Conservation (phyloP, 2,329 filamentous ascomycete genomes). For the Cercospora sojina region DNA sequence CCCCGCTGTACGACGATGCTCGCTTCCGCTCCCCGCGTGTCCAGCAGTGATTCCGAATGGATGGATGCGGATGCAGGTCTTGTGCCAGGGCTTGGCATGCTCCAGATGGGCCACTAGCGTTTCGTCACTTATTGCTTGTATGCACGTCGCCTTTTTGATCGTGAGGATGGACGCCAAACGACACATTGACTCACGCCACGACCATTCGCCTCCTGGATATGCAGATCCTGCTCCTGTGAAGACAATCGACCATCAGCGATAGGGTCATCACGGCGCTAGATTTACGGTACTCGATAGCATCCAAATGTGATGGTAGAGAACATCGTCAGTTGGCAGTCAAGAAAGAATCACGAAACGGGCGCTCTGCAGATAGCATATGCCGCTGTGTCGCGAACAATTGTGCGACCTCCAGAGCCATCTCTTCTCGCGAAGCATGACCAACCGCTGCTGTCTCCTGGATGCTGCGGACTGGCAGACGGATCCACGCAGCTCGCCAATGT, state of each 20-base stretch:
- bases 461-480: not conserved
- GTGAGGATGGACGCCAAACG: not conserved
- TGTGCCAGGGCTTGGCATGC: not conserved
- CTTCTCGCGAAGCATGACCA: not conserved
- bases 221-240: not conserved
- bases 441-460: not conserved
- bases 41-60: not conserved
- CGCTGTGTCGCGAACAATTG: not conserved
- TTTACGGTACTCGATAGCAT: too few relatives aligned
- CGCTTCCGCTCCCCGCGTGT: not conserved
- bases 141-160: conserved; percentile 3
- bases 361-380: not conserved
- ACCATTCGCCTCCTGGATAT: not conserved
- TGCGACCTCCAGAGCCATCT: not conserved
- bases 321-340: not conserved
- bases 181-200: not conserved
- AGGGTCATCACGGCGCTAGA: not conserved
- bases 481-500: not conserved
- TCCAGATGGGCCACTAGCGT: not conserved
- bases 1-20: not conserved
- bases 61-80: not conserved
- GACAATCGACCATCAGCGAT: not conserved
- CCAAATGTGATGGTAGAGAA: not conserved
- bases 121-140: conserved; percentile 4
- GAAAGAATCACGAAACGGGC: not conserved